Conservation (phyloP, 2,329 filamentous ascomycete species). For the Bipolaris zeicola region DNA sequence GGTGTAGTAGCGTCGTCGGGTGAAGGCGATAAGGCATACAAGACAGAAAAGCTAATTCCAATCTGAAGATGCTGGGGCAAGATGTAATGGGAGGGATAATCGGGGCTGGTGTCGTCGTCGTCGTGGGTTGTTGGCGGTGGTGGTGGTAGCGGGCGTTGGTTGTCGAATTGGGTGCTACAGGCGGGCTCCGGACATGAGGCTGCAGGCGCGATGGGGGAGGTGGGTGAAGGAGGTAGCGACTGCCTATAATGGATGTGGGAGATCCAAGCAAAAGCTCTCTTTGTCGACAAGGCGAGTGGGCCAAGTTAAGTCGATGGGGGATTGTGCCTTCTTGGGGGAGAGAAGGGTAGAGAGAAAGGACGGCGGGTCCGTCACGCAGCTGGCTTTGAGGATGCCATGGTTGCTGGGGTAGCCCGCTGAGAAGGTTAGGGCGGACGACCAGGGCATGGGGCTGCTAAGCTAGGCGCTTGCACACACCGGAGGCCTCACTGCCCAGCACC, state of each 20-base stretch:
- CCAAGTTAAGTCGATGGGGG: conserved; percentile 25
- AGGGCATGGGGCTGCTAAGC: conserved; percentile 32
- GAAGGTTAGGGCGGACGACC: conserved; percentile 32
- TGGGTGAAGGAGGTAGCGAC: conserved; percentile 34
- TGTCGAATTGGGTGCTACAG: conserved; percentile 11
- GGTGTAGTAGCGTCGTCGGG: conserved; percentile 19
- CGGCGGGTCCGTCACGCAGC: conserved; percentile 39
- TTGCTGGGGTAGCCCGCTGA: conserved; percentile 34
- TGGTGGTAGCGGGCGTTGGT: not conserved
- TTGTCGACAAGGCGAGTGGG: conserved; percentile 31
- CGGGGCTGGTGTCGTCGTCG: conserved; percentile 12
- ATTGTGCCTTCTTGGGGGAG: conserved; percentile 47
- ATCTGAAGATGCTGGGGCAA: conserved; percentile 45
- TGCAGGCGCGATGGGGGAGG: conserved; percentile 26
- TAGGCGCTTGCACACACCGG: conserved; percentile 37
- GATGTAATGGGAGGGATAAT: conserved; percentile 19
- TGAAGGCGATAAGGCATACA: conserved; percentile 44
- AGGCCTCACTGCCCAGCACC: conserved; percentile 32
- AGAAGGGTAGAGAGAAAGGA: conserved; percentile 46
- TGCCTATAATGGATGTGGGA: conserved; percentile 22
- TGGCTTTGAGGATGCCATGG: conserved; percentile 45
- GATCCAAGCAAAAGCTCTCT: conserved; percentile 29
- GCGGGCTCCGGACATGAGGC: conserved; percentile 32
- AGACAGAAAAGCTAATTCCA: conserved; percentile 49
- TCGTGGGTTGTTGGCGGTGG: not conserved